Conservation (phyloP, 2,329 filamentous ascomycete species). For the Zymoseptoria tritici region DNA sequence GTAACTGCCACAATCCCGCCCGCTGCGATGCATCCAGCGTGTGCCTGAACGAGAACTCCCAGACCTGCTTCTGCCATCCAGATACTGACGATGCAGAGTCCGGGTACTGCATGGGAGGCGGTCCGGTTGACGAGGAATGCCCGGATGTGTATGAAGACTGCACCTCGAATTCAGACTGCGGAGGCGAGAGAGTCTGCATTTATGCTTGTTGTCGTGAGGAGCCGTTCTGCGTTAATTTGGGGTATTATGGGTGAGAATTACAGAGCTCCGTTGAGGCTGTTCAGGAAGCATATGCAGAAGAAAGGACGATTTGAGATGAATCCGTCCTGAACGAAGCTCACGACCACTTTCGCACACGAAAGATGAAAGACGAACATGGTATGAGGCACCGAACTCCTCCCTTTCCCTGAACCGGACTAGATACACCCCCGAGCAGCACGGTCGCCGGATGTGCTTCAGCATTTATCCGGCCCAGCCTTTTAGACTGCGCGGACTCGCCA, state of each 20-base stretch:
- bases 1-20: conserved; percentile 12
- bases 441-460: not conserved
- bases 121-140: conserved; percentile 6
- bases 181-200: conserved; percentile 12
- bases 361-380: not conserved
- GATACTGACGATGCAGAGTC: conserved; percentile 9
- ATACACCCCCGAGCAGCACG: no score
- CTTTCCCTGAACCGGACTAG: no score
- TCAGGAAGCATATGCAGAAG: not conserved
- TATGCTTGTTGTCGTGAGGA: conserved; percentile 14
- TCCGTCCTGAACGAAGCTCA: not conserved
- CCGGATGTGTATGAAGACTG: conserved; percentile 13
- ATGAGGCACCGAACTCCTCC: not conserved
- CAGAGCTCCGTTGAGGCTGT: not conserved
- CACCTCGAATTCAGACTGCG: conserved; percentile 10
- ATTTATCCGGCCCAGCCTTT: not conserved
- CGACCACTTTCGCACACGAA: not conserved
- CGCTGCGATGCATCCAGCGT: conserved; percentile 9
- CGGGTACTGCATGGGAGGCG: conserved; percentile 14
- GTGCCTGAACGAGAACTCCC: conserved; percentile 9
- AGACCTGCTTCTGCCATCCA: conserved; percentile 12
- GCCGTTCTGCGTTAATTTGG: conserved; percentile 16
- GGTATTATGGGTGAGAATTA: conserved; percentile 5
- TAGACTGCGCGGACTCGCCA: not conserved
- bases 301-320: not conserved